Percentiles rank a stretch among this genome's conserved stretches.
Evolutionary conservation across 2,329 filamentous ascomycete species (phyloP).

Genomic region (Fusarium sp.): DNA sequence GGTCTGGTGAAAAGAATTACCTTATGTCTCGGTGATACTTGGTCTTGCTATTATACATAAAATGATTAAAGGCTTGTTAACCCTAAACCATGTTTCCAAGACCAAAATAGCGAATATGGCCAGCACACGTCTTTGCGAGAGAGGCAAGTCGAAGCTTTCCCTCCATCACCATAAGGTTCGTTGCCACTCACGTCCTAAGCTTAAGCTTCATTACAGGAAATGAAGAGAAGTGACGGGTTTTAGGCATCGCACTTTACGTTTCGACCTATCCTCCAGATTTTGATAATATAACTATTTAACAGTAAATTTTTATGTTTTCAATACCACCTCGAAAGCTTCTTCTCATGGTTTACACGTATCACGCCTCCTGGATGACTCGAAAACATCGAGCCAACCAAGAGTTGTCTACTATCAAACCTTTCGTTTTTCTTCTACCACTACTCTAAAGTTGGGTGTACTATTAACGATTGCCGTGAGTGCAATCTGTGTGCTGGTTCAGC

Average conservation of each 20-base stretch:
- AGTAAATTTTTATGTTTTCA: neutral
- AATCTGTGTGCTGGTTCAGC: neutral
- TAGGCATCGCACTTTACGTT: neutral
- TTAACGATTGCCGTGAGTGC: neutral
- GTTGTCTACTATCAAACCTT: neutral
- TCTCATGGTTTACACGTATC: neutral
- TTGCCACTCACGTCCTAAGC: neutral
- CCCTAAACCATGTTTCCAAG: neutral
- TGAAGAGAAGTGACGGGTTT: neutral
- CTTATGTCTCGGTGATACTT: no score
- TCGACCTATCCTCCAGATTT: no score
- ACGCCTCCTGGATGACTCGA: neutral
- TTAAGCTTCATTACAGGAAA: no score
- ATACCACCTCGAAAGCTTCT: neutral
- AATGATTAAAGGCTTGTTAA: neutral
- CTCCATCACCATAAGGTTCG: neutral
- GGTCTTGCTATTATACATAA: no score
- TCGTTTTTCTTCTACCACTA: neutral
- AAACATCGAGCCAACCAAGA: neutral
- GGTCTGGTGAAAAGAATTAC: no score
- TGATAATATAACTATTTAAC: no score
- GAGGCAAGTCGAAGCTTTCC: rapidly evolving
- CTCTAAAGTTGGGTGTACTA: neutral
- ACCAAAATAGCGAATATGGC: neutral
- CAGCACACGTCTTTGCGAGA: neutral